phyloP scores from a whole-genome alignment of 2,329 filamentous ascomycete species.

The Penicillium oxalicum region DNA sequence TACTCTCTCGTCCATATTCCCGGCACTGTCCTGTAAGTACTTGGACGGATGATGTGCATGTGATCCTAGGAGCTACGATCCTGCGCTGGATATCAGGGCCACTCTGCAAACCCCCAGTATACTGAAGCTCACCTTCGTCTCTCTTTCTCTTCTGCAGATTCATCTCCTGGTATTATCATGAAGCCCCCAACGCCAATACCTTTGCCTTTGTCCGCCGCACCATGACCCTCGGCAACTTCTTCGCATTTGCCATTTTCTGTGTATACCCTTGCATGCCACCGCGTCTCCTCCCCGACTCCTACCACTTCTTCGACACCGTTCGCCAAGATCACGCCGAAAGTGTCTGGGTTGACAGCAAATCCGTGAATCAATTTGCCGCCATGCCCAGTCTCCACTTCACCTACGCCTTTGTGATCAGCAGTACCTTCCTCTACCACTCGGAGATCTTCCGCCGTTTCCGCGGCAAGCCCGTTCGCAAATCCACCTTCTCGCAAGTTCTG shows the following conservation, averaged over 20 bases:
- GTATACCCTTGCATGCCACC: constrained; percentile 61
- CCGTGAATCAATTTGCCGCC: constrained; percentile 54
- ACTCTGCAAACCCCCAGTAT: background rate
- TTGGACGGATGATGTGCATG: constrained; percentile 22
- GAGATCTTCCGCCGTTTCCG: constrained; percentile 44
- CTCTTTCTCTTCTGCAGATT: constrained; percentile 22
- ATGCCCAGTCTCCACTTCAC: constrained; percentile 56
- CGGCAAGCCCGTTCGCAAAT: constrained; percentile 38
- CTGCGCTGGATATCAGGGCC: too few relatives aligned
- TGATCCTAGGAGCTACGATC: background rate
- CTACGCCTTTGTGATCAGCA: constrained; percentile 52
- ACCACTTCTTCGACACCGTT: constrained; percentile 58
- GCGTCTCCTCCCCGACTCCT: constrained; percentile 54
- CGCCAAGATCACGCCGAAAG: constrained; percentile 50
- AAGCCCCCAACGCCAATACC: constrained; percentile 32
- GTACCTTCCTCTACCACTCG: constrained; percentile 49
- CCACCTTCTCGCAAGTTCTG: constrained; percentile 37
- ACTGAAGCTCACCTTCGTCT: too few relatives aligned
- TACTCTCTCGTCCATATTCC: constrained; percentile 50
- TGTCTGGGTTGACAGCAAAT: constrained; percentile 52
- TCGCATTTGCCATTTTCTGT: constrained; percentile 58
- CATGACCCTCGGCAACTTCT: constrained; percentile 57
- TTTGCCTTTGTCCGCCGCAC: constrained; percentile 55
- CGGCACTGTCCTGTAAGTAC: constrained; percentile 44
- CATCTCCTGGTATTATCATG: constrained; percentile 40